Base-by-base conservation (phyloP, 1,284 basidiomycete species). In the Erythrobasidium hasegawianum region DNA sequence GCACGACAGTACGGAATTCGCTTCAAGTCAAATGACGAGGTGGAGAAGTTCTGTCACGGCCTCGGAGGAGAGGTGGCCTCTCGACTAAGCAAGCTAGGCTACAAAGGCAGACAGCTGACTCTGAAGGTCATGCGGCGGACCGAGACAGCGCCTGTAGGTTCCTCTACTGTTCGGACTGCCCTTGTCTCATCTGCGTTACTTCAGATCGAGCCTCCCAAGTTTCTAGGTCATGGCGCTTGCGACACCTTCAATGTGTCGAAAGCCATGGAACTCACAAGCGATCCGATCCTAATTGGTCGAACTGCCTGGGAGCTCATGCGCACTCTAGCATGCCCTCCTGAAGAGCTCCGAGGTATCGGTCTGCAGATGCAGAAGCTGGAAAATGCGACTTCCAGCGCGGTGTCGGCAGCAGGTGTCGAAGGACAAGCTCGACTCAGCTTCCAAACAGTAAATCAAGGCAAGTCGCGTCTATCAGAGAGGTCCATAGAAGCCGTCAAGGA, bases 301-400 rank as follows among this genome's bases (percentile, higher is more conserved):
- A 86, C 87, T 62, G 87, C 89, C 0, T 88, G 88, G 84, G 82
- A 83, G 68, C 77, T 97, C 11, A 62, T 72, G 67, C 81, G 83
- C 65, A 81, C 83, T 1, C 85, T 94, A 76, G 80, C 81, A 45
- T 87, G 93, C 49, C 87, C 92, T 69, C 85, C 92, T 0, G 83
- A 82, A 68, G 95, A 98, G 72, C 80, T 98, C n/a, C 84, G 96
- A n/a, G 95, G 95, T 0, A 84, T 98, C 59, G 91, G 90, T 0
- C 88, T 98, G 24, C 90, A 92, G 74, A 84, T 97, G n/a, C 87
- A 88, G 73, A 96, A 94, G 76, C 81, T 96, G 0, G 90, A 93
- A 74, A 74, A 74, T 76, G 82, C 22, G 47, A 33, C 4, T 4
- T 1, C 59, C 57, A 10, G 65, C 58, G 29, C 66, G 64, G 22